Base-by-base conservation (phyloP, 2,329 filamentous ascomycete genomes). In the Macrophomina phaseolina region DNA sequence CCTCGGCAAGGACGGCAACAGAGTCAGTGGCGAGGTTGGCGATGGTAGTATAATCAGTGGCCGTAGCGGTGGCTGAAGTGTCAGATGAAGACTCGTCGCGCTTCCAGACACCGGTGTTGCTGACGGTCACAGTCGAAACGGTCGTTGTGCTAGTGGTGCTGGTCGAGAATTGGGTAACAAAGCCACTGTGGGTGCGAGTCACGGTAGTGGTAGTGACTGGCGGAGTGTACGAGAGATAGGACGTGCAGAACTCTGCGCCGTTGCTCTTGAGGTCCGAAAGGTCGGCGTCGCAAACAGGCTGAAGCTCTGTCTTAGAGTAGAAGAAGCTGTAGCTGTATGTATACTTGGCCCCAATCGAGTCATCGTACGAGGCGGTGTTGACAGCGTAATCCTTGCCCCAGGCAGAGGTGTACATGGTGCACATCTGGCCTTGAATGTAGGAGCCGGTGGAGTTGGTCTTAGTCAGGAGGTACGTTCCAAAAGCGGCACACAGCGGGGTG, bases 401-500 rank as follows among this genome's bases (percentile, higher is more conserved):
- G 18, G 61, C 61, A 4, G 48, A 53, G 8, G 61, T 64, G 48
- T 64, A 23, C 61, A 64, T 53, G 18, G 46, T 53, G 18, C 61
- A 64, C 68, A 74, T 73, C 68, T 78, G 74, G 4, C 70, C 36
- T 53, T 67, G 65, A 30, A 61, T 14, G n/a, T 23, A 34, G 8
- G 56, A 61, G 30, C 56, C 56, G 28, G 68, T 66, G 36, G 68
- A 67, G 2, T 66, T 67, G 55, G 74, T 70, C 55, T 72, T 72
- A 45, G 71, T 68, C 11, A 77, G 68, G 8, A 76, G 56, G 66
- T 77, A 77, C 3, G 76, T 76, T 61, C 76, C 75, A 69, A 73
- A 74, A 68, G 74, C 77, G 18, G 71, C 71, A 70, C 75, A 78
- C 30, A 52, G 16, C n/a, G 32, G 55, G 5, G 60, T 40, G 12